Percentiles rank a stretch among this genome's conserved stretches.
phyloP scores from a whole-genome alignment of 441 rosid genomes.

The Pelargonium fulgidum region DNA sequence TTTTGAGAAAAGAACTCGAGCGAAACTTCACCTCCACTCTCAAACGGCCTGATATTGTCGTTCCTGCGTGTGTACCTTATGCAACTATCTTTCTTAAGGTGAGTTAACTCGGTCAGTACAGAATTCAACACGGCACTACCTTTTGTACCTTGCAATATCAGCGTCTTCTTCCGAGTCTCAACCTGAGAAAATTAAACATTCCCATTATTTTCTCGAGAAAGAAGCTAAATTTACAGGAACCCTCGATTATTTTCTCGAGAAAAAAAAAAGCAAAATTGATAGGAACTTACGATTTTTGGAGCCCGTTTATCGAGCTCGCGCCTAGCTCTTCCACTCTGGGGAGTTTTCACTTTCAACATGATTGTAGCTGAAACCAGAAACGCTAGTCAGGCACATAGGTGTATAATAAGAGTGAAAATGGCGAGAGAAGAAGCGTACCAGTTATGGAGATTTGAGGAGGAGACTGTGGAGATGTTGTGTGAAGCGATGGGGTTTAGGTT shows the following conservation, averaged over 20 bases:
- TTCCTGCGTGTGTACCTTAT: conserved; percentile 78
- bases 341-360: conserved; percentile 1
- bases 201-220: no score
- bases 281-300: conserved; percentile 54
- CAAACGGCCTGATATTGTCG: conserved; percentile 86
- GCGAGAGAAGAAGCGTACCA: not conserved
- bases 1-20: conserved; percentile 83
- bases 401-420: not conserved
- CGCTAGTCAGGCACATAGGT: not conserved
- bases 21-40: conserved; percentile 84
- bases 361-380: not conserved
- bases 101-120: conserved; percentile 58
- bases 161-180: conserved; percentile 86
- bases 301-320: conserved; percentile 73
- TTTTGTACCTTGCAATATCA: conserved; percentile 83
- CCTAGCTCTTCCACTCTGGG: conserved; percentile 27
- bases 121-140: conserved; percentile 59
- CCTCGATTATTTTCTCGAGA: not conserved
- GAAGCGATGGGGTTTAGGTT: no score
- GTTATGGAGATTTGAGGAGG: no score
- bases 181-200: conserved; percentile 32
- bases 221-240: not conserved
- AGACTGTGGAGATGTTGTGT: no score
- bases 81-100: conserved; percentile 65
- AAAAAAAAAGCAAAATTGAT: conserved; percentile 10